Base-by-base conservation (phyloP, 1,284 basidiomycete genomes). In the Trichosporon sp. region DNA sequence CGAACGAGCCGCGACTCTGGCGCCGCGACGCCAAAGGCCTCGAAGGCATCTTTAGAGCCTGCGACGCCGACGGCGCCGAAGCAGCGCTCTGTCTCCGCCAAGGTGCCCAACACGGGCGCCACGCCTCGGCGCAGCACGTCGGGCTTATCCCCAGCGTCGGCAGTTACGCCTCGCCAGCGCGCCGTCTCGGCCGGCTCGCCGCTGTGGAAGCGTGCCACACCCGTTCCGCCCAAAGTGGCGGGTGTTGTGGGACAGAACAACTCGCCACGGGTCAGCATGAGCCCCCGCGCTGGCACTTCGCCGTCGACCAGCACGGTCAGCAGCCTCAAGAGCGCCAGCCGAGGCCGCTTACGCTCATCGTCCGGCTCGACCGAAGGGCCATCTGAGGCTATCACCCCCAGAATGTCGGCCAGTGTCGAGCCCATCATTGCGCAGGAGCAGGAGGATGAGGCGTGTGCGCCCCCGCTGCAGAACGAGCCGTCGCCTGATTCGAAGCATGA, bases 311-410 rank as follows among this genome's bases (percentile, higher is more conserved):
- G 49, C 49, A 54, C 49, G 49, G 27, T 59, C 37, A 25, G 58
- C 31, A 16, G 31, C 58, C 25, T 19, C 21, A 25, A 13, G 46
- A 21, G 21, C 57, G 60, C 8, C 27, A 57, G 46, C 61, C 57
- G 57, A 37, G 60, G 13, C 62, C 61, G 61, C 46, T 40, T 69
- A 7, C 69, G 74, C 19, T 74, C 72, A 4, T 63, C 72, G 2
- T 74, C 72, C 6, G 66, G 70, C 0, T 73, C 73, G 2, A 75
- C 74, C 2, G 74, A 73, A 32, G 73, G 74, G 8, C 62, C 69
- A 0, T 68, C 63, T 5, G 74, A 72, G 61, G 70, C 73, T 8
- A 62, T 69, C 10, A 76, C 74, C 6, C 74, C 74, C 14, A 63
- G 65, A 2, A 25, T 63, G 13, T 73, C 71, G 16, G 67, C 72